Conservation (phyloP, 108 stramenopile genomes). For the Skeletonema costatum region DNA sequence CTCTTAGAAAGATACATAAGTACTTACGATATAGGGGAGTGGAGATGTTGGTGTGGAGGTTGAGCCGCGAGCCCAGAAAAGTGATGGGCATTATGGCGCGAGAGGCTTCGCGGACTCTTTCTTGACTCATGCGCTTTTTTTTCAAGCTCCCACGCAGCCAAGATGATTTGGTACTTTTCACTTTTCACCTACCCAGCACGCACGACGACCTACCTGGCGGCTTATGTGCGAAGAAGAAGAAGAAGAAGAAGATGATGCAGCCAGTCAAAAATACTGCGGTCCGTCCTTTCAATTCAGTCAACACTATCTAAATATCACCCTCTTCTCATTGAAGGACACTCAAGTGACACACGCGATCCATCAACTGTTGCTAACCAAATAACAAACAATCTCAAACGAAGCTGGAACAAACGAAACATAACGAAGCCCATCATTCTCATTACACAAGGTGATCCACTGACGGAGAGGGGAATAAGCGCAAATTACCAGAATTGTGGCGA, state of each 20-base stretch:
- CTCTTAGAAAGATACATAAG: no score
- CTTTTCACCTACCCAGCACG: no score
- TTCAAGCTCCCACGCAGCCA: no score
- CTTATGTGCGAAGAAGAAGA: no score
- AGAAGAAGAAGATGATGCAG: background rate
- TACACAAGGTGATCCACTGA: slow-evolving; percentile 40
- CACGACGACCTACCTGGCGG: no score
- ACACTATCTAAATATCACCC: slow-evolving; percentile 28
- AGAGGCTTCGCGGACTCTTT: no score
- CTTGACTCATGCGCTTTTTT: no score
- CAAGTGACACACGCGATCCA: slow-evolving; percentile 24
- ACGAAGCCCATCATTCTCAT: slow-evolving; percentile 31
- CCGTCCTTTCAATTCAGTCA: slow-evolving; percentile 15
- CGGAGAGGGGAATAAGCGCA: slow-evolving; percentile 32
- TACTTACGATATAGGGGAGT: no score
- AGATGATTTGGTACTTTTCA: no score
- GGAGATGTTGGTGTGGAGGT: no score
- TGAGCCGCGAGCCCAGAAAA: no score
- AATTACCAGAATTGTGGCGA: slow-evolving; percentile 26
- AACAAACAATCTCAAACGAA: slow-evolving; percentile 12
- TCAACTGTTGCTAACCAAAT: slow-evolving; percentile 24
- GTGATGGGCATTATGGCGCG: no score
- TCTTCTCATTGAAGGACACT: slow-evolving; percentile 33
- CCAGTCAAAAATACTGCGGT: slow-evolving; percentile 8
- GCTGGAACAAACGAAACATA: slow-evolving; percentile 6